Evolutionary conservation across 2,329 filamentous ascomycete genomes (phyloP).

Genomic region (Cercospora sojina): DNA sequence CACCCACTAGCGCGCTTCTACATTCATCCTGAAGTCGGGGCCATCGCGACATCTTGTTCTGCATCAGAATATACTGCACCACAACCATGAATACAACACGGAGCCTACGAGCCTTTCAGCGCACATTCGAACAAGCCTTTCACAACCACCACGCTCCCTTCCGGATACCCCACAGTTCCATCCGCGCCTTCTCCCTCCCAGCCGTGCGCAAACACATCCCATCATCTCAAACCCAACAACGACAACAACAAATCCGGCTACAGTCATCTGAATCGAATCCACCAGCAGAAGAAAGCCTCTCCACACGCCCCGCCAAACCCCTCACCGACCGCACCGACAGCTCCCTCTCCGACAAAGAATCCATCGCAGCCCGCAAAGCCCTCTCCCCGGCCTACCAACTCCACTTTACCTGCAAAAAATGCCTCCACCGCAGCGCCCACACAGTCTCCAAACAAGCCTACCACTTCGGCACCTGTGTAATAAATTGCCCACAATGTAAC

Average conservation of each 20-base stretch:
- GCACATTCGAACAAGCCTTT: conserved; percentile 36
- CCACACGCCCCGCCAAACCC: conserved; percentile 17
- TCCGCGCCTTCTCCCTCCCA: conserved; percentile 20
- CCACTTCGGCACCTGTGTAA: conserved; percentile 82
- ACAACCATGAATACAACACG: conserved; percentile 18
- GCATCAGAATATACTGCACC: neutral
- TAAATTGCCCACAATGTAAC: conserved; percentile 81
- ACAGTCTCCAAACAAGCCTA: conserved; percentile 91
- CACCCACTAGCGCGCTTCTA: conserved; percentile 6
- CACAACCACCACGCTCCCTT: conserved; percentile 32
- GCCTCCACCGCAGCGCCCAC: conserved; percentile 76
- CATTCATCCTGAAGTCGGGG: neutral
- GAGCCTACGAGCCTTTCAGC: conserved; percentile 39
- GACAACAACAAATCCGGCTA: conserved; percentile 16
- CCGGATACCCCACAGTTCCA: conserved; percentile 14
- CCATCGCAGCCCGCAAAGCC: conserved; percentile 43
- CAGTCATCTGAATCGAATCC: conserved; percentile 15
- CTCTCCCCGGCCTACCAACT: conserved; percentile 74
- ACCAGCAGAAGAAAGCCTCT: neutral
- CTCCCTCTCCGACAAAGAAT: conserved; percentile 29
- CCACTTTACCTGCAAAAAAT: conserved; percentile 84
- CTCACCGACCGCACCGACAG: conserved; percentile 35
- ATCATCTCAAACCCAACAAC: conserved; percentile 11
- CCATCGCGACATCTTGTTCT: neutral
- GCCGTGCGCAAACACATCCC: conserved; percentile 11